A percentile compares a stretch with the other conserved stretches of the same genome.
Conservation (phyloP, 2,329 filamentous ascomycete genomes). For the Aureobasidium leucospermi region DNA sequence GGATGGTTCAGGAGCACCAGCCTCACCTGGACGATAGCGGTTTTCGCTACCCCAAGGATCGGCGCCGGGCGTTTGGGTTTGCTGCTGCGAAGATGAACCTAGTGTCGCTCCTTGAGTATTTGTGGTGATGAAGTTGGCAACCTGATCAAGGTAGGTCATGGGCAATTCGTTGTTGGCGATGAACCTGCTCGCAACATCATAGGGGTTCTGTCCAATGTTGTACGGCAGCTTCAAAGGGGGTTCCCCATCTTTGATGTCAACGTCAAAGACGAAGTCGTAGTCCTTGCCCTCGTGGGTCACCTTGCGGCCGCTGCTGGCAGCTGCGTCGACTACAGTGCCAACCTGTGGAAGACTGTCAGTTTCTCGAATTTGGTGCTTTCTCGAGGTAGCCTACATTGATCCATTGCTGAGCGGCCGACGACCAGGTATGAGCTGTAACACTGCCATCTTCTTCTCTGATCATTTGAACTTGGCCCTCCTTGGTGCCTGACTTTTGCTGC, state of each 20-base stretch:
- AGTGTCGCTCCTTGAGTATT: conserved; percentile 84
- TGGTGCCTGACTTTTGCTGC: conserved; percentile 73
- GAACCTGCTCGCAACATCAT: conserved; percentile 85
- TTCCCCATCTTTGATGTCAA: conserved; percentile 91
- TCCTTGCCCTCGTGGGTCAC: conserved; percentile 69
- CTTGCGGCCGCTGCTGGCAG: conserved; percentile 63
- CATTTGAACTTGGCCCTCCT: conserved; percentile 93
- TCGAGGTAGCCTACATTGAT: conserved; percentile 14
- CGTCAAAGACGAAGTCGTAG: conserved; percentile 95
- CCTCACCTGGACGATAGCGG: conserved; percentile 69
- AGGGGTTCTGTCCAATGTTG: conserved; percentile 87
- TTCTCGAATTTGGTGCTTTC: neutral
- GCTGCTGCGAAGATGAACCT: conserved; percentile 42
- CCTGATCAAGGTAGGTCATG: conserved; percentile 79
- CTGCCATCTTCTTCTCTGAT: conserved; percentile 75
- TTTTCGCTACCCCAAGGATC: conserved; percentile 75
- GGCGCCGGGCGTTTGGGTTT: conserved; percentile 43
- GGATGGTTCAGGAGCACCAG: conserved; percentile 29
- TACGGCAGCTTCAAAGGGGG: conserved; percentile 89
- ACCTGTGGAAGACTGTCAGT: conserved; percentile 45
- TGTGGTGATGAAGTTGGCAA: conserved; percentile 83
- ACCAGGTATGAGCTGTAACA: conserved; percentile 86
- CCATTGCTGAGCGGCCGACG: conserved; percentile 40
- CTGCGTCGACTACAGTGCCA: conserved; percentile 88
- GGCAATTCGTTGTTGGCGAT: conserved; percentile 83